phyloP scores from a whole-genome alignment of 1,284 basidiomycete species.

The Rhodotorula sp. region DNA sequence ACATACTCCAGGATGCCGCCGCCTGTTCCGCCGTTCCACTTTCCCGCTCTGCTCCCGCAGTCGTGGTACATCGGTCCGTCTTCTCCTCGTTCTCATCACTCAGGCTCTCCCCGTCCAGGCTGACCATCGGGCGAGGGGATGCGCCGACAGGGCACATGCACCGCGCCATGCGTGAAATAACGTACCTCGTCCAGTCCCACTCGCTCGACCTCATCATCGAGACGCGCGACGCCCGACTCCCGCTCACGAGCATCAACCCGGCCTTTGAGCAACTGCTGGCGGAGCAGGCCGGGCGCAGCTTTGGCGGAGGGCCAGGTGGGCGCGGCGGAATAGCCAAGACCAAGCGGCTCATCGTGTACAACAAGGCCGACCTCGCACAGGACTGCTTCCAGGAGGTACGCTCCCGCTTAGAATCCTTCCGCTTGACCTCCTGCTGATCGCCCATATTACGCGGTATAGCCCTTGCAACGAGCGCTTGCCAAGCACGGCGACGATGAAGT shows the following conservation, averaged over 20 bases:
- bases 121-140: too few species aligned
- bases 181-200: slow-evolving; percentile 63
- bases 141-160: slow-evolving; percentile 85
- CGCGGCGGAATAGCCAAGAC: slow-evolving; percentile 20
- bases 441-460: slow-evolving; percentile 45
- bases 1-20: neutral
- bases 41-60: slow-evolving; percentile 34
- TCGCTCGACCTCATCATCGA: slow-evolving; percentile 91
- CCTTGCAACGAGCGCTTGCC: slow-evolving; percentile 54
- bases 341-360: slow-evolving; percentile 84
- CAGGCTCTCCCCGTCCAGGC: too few species aligned
- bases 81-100: neutral
- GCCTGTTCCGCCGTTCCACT: slow-evolving; percentile 34
- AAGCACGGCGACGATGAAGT: slow-evolving; percentile 55
- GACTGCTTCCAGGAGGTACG: slow-evolving; percentile 75
- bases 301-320: slow-evolving; percentile 1
- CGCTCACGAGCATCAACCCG: slow-evolving; percentile 89
- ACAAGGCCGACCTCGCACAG: slow-evolving; percentile 89
- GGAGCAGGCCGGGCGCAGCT: slow-evolving; percentile 17
- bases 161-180: slow-evolving; percentile 75
- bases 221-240: slow-evolving; percentile 87
- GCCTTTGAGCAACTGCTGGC: slow-evolving; percentile 68
- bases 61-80: slow-evolving; percentile 41
- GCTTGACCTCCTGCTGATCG: neutral
- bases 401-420: neutral